A percentile compares a stretch with the other conserved stretches of the same genome.
phyloP scores from a whole-genome alignment of 2,329 filamentous ascomycete species.

The Aspergillus carbonarius region DNA sequence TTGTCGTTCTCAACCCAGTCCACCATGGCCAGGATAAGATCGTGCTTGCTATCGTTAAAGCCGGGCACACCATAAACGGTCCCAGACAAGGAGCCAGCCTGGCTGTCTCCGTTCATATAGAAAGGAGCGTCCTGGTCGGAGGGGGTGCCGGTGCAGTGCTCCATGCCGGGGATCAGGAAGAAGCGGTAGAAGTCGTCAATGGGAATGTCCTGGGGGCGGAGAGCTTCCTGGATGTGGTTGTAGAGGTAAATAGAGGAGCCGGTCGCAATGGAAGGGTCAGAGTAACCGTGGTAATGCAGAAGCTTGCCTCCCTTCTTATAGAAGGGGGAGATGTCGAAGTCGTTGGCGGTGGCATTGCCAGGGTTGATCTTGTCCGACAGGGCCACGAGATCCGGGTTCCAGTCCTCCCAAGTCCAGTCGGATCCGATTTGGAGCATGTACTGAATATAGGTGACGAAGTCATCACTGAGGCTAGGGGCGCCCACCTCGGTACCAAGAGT shows the following conservation, averaged over 20 bases:
- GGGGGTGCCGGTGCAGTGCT: slow-evolving; percentile 10
- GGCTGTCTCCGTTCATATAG: slow-evolving; percentile 10
- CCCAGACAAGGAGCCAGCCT: not conserved
- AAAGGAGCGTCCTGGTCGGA: slow-evolving; percentile 5
- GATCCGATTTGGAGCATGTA: slow-evolving; percentile 39
- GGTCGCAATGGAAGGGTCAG: slow-evolving; percentile 9
- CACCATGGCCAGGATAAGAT: slow-evolving; percentile 19
- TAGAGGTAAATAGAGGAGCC: slow-evolving; percentile 18
- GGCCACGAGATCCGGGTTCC: slow-evolving; percentile 39
- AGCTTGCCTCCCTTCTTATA: slow-evolving; percentile 15
- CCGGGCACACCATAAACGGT: slow-evolving; percentile 9
- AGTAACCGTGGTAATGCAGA: slow-evolving; percentile 19
- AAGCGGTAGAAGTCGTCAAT: slow-evolving; percentile 18
- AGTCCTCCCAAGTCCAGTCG: slow-evolving; percentile 36
- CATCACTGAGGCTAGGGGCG: slow-evolving; percentile 10
- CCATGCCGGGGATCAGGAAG: slow-evolving; percentile 18
- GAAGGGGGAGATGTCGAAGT: slow-evolving; percentile 14
- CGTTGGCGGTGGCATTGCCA: slow-evolving; percentile 13
- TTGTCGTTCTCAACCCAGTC: slow-evolving; percentile 21
- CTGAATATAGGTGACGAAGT: slow-evolving; percentile 9
- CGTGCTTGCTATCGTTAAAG: slow-evolving; percentile 15
- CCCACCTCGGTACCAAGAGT: slow-evolving; percentile 10
- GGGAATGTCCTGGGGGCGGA: slow-evolving; percentile 5
- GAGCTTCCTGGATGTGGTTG: slow-evolving; percentile 1
- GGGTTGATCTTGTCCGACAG: slow-evolving; percentile 19